Conservation (phyloP, 495 filamentous ascomycete species). For the Daldinia loculata region DNA sequence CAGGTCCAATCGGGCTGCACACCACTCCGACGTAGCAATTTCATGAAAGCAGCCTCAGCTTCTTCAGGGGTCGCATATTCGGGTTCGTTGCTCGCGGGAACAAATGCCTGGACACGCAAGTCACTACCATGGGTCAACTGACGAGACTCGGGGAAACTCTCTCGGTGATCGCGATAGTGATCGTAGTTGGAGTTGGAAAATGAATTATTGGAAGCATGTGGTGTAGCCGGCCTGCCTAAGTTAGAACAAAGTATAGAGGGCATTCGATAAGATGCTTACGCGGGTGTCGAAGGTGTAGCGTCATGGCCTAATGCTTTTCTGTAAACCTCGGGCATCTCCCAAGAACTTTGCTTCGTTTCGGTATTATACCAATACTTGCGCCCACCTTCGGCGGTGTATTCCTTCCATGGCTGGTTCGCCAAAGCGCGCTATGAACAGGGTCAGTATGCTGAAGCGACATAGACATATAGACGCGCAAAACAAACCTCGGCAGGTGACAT, state of each 20-base stretch:
- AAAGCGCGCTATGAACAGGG: slow-evolving; percentile 70
- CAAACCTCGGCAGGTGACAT: slow-evolving; percentile 88
- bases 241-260: slow-evolving; percentile 27
- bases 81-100: slow-evolving; percentile 74
- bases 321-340: slow-evolving; percentile 91
- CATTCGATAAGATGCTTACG: slow-evolving; percentile 61
- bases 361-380: slow-evolving; percentile 94
- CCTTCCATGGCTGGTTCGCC: slow-evolving; percentile 88
- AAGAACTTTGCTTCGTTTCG: slow-evolving; percentile 89
- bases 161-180: slow-evolving; percentile 53
- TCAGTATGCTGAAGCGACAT: slow-evolving; percentile 20
- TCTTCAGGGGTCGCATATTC: slow-evolving; percentile 88
- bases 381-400: slow-evolving; percentile 85
- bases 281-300: slow-evolving; percentile 59
- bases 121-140: slow-evolving; percentile 75
- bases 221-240: slow-evolving; percentile 61
- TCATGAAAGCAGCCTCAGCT: slow-evolving; percentile 92
- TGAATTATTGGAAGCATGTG: slow-evolving; percentile 70
- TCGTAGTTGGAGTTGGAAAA: slow-evolving; percentile 52
- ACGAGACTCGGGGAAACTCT: slow-evolving; percentile 69
- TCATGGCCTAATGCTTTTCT: slow-evolving; percentile 70
- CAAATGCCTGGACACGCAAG: slow-evolving; percentile 67
- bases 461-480: slow-evolving; percentile 18
- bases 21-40: slow-evolving; percentile 83
- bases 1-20: slow-evolving; percentile 92